phyloP scores from a whole-genome alignment of 2,329 filamentous ascomycete species.

The Penicillium sp. region DNA sequence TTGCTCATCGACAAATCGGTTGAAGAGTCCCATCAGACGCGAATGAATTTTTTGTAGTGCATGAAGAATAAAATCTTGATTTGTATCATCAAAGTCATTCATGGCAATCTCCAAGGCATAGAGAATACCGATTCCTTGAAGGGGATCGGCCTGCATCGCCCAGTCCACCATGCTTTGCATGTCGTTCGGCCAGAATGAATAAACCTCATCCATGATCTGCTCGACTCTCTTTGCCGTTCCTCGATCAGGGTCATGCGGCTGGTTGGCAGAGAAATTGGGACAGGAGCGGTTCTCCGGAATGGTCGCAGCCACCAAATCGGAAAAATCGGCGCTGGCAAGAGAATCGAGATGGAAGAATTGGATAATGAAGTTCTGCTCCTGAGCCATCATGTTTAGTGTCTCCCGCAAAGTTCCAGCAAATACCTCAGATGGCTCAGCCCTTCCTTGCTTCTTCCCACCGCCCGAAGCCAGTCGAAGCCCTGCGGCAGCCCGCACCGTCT shows the following conservation, averaged over 20 bases:
- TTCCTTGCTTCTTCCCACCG: slow-evolving; percentile 59
- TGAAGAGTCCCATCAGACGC: slow-evolving; percentile 71
- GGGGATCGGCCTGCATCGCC: slow-evolving; percentile 73
- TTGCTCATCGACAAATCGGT: slow-evolving; percentile 89
- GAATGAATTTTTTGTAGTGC: slow-evolving; percentile 76
- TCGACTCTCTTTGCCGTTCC: slow-evolving; percentile 79
- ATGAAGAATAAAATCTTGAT: slow-evolving; percentile 84
- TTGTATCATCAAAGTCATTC: slow-evolving; percentile 77
- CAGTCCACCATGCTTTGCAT: slow-evolving; percentile 79
- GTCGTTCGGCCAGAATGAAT: slow-evolving; percentile 75
- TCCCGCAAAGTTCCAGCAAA: slow-evolving; percentile 80
- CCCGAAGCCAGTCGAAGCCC: slow-evolving; percentile 44
- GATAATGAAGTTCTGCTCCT: slow-evolving; percentile 96
- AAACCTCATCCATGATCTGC: slow-evolving; percentile 86
- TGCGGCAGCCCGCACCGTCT: slow-evolving; percentile 58
- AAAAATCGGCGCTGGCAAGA: slow-evolving; percentile 75
- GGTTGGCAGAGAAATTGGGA: slow-evolving; percentile 69
- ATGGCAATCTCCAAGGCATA: slow-evolving; percentile 77
- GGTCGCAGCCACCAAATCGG: slow-evolving; percentile 68
- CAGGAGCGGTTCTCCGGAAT: slow-evolving; percentile 67
- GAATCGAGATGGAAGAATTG: slow-evolving; percentile 96
- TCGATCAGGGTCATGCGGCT: slow-evolving; percentile 84
- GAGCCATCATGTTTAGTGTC: slow-evolving; percentile 75
- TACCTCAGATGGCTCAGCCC: slow-evolving; percentile 73
- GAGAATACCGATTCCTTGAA: slow-evolving; percentile 89